Conservation (phyloP, 2,329 filamentous ascomycete genomes). For the Calonectria pteridis region DNA sequence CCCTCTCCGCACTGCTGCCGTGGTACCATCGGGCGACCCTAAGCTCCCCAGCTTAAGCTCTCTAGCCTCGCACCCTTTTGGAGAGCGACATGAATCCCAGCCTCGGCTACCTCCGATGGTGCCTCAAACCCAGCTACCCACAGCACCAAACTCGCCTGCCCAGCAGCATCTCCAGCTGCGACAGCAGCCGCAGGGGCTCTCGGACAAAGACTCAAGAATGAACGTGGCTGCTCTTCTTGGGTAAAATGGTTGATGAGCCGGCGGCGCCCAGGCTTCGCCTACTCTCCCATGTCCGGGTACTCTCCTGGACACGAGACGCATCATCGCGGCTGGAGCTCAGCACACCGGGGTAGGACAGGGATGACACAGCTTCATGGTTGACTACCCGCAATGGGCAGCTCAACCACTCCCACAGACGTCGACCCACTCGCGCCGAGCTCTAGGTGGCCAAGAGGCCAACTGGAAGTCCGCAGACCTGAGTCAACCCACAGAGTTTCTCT, state of each 20-base stretch:
- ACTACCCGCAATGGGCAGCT: neutral
- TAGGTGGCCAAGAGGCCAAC: neutral
- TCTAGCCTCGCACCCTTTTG: conserved; percentile 27
- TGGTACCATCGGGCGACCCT: conserved; percentile 22
- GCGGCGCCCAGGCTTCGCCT: neutral
- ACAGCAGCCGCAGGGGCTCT: conserved; percentile 18
- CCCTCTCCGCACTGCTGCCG: conserved; percentile 40
- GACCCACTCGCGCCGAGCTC: neutral
- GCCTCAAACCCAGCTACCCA: conserved; percentile 41
- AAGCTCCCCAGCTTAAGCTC: conserved; percentile 48
- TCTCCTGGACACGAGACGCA: neutral
- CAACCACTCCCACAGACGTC: conserved; percentile 1
- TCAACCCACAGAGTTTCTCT: neutral
- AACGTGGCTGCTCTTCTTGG: conserved; percentile 40
- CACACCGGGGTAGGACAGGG: neutral
- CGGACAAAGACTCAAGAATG: conserved; percentile 41
- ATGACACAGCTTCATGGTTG: neutral
- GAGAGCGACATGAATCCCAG: conserved; percentile 23
- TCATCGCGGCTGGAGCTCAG: neutral
- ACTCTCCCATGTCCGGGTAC: neutral
- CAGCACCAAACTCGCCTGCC: conserved; percentile 45
- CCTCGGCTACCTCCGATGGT: conserved; percentile 31
- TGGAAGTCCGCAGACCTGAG: neutral
- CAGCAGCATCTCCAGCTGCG: conserved; percentile 33
- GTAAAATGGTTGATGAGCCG: neutral